Conservation (phyloP, 495 filamentous ascomycete genomes). For the Trichoderma parareesei region DNA sequence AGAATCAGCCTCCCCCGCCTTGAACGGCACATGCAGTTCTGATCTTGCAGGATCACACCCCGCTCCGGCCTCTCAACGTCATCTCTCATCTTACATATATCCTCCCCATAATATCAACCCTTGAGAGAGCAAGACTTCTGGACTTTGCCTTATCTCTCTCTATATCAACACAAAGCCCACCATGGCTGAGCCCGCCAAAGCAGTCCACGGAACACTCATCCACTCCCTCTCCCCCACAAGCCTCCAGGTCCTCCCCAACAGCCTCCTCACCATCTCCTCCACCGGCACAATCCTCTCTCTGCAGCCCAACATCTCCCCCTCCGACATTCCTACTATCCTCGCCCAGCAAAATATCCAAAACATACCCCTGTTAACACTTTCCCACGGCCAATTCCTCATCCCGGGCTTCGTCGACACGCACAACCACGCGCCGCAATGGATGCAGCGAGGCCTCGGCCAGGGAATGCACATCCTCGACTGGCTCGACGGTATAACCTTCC, state of each 20-base stretch:
- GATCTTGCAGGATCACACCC: not conserved
- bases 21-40: not conserved
- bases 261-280: constrained; percentile 34
- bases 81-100: no score
- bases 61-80: constrained; percentile 3
- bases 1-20: not conserved
- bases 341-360: constrained; percentile 10
- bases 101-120: not conserved
- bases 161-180: not conserved
- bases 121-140: no score
- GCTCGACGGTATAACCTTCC: constrained; percentile 53
- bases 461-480: constrained; percentile 52
- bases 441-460: constrained; percentile 51
- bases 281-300: constrained; percentile 37
- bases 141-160: not conserved
- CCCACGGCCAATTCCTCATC: constrained; percentile 45
- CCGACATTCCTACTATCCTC: constrained; percentile 14
- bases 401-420: constrained; percentile 59
- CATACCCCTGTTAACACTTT: constrained; percentile 29
- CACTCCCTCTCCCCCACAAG: constrained; percentile 34
- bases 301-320: constrained; percentile 14
- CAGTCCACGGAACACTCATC: constrained; percentile 47
- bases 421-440: constrained; percentile 58
- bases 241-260: constrained; percentile 41
- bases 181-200: constrained; percentile 11